Evolutionary conservation across 805 yeast genomes (phyloP).

Genomic region (Sugiyamaella lignohabitans): DNA sequence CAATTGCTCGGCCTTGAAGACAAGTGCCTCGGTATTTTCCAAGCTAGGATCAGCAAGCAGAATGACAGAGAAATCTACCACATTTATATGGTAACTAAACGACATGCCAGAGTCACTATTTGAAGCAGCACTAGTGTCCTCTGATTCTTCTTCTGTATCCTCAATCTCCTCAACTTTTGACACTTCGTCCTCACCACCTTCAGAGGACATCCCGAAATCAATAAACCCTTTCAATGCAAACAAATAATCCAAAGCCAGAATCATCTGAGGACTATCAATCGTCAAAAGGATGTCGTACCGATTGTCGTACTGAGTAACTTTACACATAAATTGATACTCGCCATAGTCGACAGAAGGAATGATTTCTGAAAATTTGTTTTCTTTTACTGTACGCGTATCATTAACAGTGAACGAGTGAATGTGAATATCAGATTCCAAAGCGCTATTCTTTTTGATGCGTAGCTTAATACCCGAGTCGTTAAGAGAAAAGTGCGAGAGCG

Average conservation of each 20-base stretch:
- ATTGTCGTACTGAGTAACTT: conserved; percentile 34
- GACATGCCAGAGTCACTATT: conserved; percentile 3
- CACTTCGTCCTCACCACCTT: too few species aligned
- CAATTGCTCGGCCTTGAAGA: conserved; percentile 78
- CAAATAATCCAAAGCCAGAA: conserved; percentile 80
- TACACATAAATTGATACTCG: conserved; percentile 65
- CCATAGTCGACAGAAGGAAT: conserved; percentile 63
- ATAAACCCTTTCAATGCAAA: conserved; percentile 64
- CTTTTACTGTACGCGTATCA: conserved; percentile 58
- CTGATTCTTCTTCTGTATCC: conserved; percentile 12
- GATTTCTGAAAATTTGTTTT: conserved; percentile 70
- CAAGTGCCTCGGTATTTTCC: conserved; percentile 74
- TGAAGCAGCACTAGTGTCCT: conserved; percentile 14
- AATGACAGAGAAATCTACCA: conserved; percentile 71
- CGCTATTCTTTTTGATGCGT: conserved; percentile 46
- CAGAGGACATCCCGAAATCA: conserved; percentile 41
- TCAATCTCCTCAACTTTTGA: conserved; percentile 7
- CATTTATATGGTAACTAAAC: conserved; percentile 43
- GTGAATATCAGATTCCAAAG: conserved; percentile 53
- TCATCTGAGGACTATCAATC: conserved; percentile 71
- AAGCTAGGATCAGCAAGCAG: conserved; percentile 73
- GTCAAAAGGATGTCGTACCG: conserved; percentile 50
- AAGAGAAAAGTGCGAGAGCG: conserved; percentile 53
- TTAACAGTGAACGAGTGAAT: conserved; percentile 69
- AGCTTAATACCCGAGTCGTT: conserved; percentile 51